phyloP scores from a whole-genome alignment of 1,139 yeast genomes.

The Petasospora fabianii region DNA sequence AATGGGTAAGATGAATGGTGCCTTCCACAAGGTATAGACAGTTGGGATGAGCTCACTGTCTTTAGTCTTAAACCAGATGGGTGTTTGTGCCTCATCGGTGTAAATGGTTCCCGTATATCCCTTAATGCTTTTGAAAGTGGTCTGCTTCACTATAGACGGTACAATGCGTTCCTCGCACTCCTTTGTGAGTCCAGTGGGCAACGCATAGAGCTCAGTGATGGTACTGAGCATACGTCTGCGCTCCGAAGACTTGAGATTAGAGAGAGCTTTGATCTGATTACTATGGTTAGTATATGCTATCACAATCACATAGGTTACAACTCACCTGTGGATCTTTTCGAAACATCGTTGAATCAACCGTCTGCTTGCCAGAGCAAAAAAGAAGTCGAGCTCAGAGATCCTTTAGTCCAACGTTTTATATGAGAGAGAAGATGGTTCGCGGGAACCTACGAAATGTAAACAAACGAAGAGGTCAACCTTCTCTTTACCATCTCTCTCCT shows the following conservation, averaged over 20 bases:
- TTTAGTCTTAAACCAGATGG: constrained; percentile 65
- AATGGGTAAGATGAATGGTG: constrained; percentile 61
- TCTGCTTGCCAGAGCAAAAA: too few species aligned
- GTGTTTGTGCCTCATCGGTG: constrained; percentile 59
- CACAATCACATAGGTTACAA: neutral
- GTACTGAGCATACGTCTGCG: constrained; percentile 54
- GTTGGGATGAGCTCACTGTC: constrained; percentile 64
- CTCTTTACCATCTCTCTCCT: too few species aligned
- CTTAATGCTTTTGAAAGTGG: constrained; percentile 55
- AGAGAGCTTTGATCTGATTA: constrained; percentile 60
- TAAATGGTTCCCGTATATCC: constrained; percentile 61
- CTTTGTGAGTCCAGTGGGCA: constrained; percentile 43
- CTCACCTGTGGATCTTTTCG: constrained; percentile 52
- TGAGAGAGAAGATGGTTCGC: too few species aligned
- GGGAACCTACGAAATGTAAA: constrained; percentile 2
- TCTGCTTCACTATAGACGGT: constrained; percentile 63
- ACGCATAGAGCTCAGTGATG: constrained; percentile 42
- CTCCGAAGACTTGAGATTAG: constrained; percentile 82
- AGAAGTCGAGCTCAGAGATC: too few species aligned
- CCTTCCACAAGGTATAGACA: constrained; percentile 66
- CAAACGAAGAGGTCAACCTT: too few species aligned
- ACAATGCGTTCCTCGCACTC: constrained; percentile 47
- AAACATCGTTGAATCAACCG: too few species aligned
- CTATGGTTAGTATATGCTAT: constrained; percentile 11
- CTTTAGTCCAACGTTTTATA: too few species aligned